A percentile compares a stretch with the other conserved stretches of the same genome.
Conservation (phyloP, 2,329 filamentous ascomycete species). For the Domatiomyces catenatus region DNA sequence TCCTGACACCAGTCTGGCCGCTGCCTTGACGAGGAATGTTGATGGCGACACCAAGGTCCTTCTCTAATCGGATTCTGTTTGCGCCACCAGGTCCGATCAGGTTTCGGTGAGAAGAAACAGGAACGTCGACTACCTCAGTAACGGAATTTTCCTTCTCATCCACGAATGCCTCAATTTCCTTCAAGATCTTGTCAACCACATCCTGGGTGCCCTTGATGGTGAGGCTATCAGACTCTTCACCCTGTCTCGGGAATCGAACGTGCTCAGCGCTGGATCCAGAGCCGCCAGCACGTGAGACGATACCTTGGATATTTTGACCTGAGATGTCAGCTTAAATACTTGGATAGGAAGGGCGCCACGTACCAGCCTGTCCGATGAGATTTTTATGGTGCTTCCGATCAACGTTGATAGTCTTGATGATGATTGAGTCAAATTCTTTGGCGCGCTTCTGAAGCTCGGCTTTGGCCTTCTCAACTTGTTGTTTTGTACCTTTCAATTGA, state of each 20-base stretch:
- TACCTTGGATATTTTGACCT: conserved; percentile 73
- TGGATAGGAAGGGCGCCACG: conserved; percentile 24
- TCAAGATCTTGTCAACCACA: conserved; percentile 77
- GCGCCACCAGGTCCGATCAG: conserved; percentile 89
- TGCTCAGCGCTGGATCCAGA: conserved; percentile 77
- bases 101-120: conserved; percentile 74
- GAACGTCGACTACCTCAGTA: conserved; percentile 63
- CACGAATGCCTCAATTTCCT: conserved; percentile 67
- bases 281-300: conserved; percentile 76
- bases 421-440: conserved; percentile 75
- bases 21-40: conserved; percentile 86
- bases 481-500: conserved; percentile 79
- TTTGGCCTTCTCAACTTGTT: conserved; percentile 80
- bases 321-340: not conserved
- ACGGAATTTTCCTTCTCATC: conserved; percentile 71
- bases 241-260: conserved; percentile 86
- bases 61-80: conserved; percentile 68
- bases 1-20: conserved; percentile 68
- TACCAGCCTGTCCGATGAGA: conserved; percentile 78
- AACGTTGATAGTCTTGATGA: conserved; percentile 71
- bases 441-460: conserved; percentile 78
- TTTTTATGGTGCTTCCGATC: conserved; percentile 86
- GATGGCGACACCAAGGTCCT: conserved; percentile 69
- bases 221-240: conserved; percentile 67
- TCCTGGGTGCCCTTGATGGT: conserved; percentile 72